Evolutionary conservation across 1,284 basidiomycete genomes (phyloP), one percentile per base, ranked within the genome.

Genomic region (Naganishia sp.): DNA sequence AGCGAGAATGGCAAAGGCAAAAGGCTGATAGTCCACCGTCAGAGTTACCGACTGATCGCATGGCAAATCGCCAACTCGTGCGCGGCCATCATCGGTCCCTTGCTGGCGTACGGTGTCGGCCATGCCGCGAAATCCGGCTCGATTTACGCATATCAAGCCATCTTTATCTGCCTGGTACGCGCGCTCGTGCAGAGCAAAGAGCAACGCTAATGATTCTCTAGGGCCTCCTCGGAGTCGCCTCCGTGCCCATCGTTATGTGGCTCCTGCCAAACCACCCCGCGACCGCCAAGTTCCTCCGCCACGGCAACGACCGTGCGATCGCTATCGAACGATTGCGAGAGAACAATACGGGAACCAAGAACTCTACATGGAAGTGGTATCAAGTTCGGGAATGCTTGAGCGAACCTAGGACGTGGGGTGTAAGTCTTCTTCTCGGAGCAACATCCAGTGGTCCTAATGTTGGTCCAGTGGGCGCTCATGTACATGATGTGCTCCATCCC

Each of bases 121-220:
- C 67, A 72, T 44, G 74, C 71, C 15, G 68, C 70, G 21, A 54
- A 69, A 53, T 59, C 48, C 28, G 66, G 68, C 21, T 46, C 48
- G 55, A 65, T 77, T 10, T 53, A 72, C 57, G 64, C 72, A 21
- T 78, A 76, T 70, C 72, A 83, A 77, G 80, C 77, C 18, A 83
- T 84, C 64, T 84, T 83, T 73, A 72, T 84, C 43, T 84, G 84
- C 75, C 82, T 83, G 65, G 84, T 83, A 39, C 73, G 61, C 21
- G 84, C 13, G 33, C 42, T 4, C 13, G n/a, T 9, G 11, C 6
- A 11, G 15, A 31, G 18, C 16, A 55, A 25, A n/a, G 23, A 18
- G 28, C 25, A 25, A 21, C 6, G 16, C 44, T 59, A 6, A 59
- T 15, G 13, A 33, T 25, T 9, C 23, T 33, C 21, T 15, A 6